Conservation (phyloP, 139 green algal species). For the Chlamydomonas sp. region DNA sequence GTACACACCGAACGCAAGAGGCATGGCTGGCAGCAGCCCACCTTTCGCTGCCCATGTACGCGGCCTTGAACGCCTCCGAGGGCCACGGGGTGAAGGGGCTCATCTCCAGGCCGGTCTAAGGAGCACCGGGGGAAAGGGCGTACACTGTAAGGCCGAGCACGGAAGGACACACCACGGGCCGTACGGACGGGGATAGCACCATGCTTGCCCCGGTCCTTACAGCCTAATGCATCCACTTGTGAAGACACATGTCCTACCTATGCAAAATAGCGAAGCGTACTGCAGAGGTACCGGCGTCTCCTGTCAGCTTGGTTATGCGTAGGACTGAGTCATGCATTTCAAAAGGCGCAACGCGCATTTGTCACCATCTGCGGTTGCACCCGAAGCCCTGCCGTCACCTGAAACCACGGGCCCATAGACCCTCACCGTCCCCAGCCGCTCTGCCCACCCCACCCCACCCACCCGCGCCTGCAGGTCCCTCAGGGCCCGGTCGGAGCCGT, state of each 20-base stretch:
- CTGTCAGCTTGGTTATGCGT: too few relatives aligned
- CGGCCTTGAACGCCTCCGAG: neutral
- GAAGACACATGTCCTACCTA: too few relatives aligned
- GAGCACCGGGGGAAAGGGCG: neutral
- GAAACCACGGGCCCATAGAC: neutral
- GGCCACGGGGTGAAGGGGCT: neutral
- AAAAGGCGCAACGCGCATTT: too few relatives aligned
- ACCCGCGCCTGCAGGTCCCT: conserved; percentile 16
- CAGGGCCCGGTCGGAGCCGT: conserved; percentile 15
- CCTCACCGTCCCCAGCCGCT: neutral
- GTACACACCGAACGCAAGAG: neutral
- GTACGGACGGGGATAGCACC: neutral
- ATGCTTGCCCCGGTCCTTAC: neutral
- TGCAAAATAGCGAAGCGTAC: too few relatives aligned
- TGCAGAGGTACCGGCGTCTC: too few relatives aligned
- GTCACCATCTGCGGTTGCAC: too few relatives aligned
- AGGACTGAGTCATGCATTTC: too few relatives aligned
- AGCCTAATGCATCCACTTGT: too few relatives aligned
- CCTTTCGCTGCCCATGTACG: conserved; percentile 5
- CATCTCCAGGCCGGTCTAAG: neutral
- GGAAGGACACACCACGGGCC: neutral
- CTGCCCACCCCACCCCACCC: neutral
- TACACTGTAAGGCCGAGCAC: neutral
- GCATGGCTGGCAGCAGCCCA: neutral
- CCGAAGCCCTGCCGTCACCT: neutral